Evolutionary conservation across 495 filamentous ascomycete species (phyloP).

Genomic region (Aspergillus sparsus): DNA sequence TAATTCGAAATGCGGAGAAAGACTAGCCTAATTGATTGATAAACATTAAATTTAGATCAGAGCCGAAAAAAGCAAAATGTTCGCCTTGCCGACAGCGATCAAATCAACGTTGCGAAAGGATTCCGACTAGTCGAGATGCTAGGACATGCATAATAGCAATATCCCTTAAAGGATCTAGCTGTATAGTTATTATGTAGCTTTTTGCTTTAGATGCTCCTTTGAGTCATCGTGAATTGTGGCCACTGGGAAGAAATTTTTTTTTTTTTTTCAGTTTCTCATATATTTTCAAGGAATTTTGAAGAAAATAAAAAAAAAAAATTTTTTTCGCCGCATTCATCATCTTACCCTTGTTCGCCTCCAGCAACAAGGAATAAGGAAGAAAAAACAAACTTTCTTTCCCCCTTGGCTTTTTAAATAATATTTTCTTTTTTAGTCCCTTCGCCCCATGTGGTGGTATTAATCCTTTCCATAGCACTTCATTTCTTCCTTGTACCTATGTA

Average conservation of each 20-base stretch:
- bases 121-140: slow-evolving; percentile 15
- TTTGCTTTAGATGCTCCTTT: too few relatives aligned
- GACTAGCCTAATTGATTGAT: background rate
- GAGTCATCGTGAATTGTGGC: background rate
- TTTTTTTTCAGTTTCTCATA: background rate
- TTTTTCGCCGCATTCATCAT: slow-evolving; percentile 14
- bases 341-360: slow-evolving; percentile 10
- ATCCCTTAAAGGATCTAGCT: background rate
- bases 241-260: background rate
- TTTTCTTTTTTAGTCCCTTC: background rate
- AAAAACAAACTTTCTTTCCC: slow-evolving; percentile 6
- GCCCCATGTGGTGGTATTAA: background rate
- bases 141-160: slow-evolving; percentile 2
- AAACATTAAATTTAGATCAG: slow-evolving; percentile 10
- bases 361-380: background rate
- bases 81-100: slow-evolving; percentile 16
- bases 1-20: slow-evolving; percentile 2
- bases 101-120: slow-evolving; percentile 16
- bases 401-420: background rate
- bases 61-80: slow-evolving; percentile 15
- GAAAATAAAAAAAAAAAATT: slow-evolving; percentile 4
- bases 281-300: too few relatives aligned
- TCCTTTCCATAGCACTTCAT: slow-evolving; percentile 8
- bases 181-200: background rate
- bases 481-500: background rate